A percentile compares a stretch with the other conserved stretches of the same genome.
phyloP scores from a whole-genome alignment of 2,329 filamentous ascomycete genomes.

The Cyanodermella asteris region DNA sequence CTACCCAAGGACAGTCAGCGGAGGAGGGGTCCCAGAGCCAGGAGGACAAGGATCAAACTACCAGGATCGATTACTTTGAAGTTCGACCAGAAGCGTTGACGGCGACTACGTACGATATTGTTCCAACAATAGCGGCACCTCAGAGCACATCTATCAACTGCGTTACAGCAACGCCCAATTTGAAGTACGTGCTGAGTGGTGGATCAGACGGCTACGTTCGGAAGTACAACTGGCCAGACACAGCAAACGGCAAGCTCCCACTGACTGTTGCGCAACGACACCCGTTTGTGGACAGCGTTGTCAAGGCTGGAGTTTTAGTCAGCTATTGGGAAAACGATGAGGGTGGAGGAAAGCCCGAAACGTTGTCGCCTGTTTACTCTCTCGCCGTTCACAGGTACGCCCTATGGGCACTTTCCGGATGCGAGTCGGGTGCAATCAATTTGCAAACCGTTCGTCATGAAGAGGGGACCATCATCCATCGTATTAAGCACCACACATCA shows the following conservation, averaged over 20 bases:
- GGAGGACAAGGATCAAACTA: conserved; percentile 15
- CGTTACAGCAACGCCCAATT: conserved; percentile 74
- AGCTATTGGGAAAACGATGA: conserved; percentile 99
- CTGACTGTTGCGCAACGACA: conserved; percentile 89
- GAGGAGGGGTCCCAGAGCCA: too few species aligned
- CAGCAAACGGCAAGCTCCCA: conserved; percentile 82
- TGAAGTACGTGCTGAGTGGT: conserved; percentile 86
- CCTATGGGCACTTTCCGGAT: conserved; percentile 73
- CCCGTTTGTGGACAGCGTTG: conserved; percentile 91
- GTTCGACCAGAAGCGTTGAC: conserved; percentile 60
- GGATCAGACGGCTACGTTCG: conserved; percentile 89
- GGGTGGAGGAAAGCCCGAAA: conserved; percentile 22
- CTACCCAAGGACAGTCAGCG: too few species aligned
- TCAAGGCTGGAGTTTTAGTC: conserved; percentile 81
- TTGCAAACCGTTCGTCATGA: conserved; percentile 84
- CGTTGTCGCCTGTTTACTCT: conserved; percentile 81
- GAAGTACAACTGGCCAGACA: conserved; percentile 88
- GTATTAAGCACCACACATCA: conserved; percentile 64
- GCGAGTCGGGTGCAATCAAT: conserved; percentile 83
- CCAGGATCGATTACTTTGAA: conserved; percentile 37
- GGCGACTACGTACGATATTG: conserved; percentile 74
- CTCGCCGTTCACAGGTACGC: conserved; percentile 76
- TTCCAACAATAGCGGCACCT: conserved; percentile 88
- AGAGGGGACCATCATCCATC: conserved; percentile 73
- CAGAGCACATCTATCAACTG: conserved; percentile 92